Evolutionary conservation across 768 basidiomycete genomes (phyloP).

Genomic region (Termitomyces sp.): DNA sequence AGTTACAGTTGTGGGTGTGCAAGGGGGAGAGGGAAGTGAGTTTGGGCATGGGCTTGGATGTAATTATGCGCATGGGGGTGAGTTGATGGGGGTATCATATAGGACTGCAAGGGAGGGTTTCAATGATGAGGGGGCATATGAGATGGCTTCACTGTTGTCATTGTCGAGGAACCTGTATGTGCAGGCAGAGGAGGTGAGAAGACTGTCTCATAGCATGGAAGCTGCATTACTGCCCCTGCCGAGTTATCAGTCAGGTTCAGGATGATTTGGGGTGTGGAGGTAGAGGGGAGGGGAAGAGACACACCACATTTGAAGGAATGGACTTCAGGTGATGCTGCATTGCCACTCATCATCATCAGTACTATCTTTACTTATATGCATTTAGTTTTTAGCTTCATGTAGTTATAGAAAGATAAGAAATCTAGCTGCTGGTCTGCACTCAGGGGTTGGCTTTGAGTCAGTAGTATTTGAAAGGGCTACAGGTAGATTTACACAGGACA

Average conservation of each 20-base stretch:
- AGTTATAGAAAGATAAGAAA: neutral
- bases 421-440: neutral
- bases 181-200: neutral
- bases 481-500: too few relatives aligned
- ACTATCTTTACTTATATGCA: too few relatives aligned
- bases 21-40: neutral
- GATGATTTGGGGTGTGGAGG: neutral
- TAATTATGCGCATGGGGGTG: constrained; percentile 16
- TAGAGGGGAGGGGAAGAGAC: too few relatives aligned
- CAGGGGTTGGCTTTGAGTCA: too few relatives aligned
- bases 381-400: too few relatives aligned
- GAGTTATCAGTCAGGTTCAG: constrained; percentile 6
- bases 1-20: neutral
- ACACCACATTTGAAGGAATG: too few relatives aligned
- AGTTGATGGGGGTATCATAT: constrained; percentile 19
- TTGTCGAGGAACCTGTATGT: too few relatives aligned
- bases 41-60: constrained; percentile 3
- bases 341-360: too few relatives aligned
- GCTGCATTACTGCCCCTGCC: constrained; percentile 8
- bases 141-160: too few relatives aligned
- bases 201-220: neutral
- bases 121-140: too few relatives aligned
- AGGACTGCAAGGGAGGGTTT: constrained; percentile 18
- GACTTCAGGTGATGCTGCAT: too few relatives aligned
- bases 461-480: too few relatives aligned